phyloP scores from a whole-genome alignment of 371 early-diverging fungal species.

The Mucor mucedo region DNA sequence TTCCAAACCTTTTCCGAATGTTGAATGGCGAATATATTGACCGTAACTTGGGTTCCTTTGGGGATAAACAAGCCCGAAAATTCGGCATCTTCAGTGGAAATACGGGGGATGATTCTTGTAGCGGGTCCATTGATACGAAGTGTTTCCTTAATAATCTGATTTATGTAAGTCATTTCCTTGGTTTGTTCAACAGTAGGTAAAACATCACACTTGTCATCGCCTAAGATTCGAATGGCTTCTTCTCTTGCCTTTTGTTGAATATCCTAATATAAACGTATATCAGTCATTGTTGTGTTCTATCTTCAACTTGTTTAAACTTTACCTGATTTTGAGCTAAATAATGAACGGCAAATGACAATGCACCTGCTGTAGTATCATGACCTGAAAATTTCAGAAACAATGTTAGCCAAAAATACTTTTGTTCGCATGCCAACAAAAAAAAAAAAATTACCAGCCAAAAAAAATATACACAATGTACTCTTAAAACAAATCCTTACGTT shows the following conservation, averaged over 20 bases:
- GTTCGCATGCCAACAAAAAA: conserved; percentile 18
- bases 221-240: conserved; percentile 56
- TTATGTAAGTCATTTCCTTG: conserved; percentile 47
- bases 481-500: conserved; percentile 21
- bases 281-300: not conserved
- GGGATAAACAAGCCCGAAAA: conserved; percentile 45
- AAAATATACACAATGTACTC: conserved; percentile 28
- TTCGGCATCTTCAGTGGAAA: conserved; percentile 30
- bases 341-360: conserved; percentile 44
- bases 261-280: conserved; percentile 16
- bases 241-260: conserved; percentile 53
- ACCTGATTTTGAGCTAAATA: conserved; percentile 49
- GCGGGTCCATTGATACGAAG: conserved; percentile 50
- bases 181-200: conserved; percentile 51
- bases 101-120: conserved; percentile 20
- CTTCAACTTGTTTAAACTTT: conserved; percentile 27
- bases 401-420: not conserved
- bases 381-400: conserved; percentile 32
- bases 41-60: conserved; percentile 39
- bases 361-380: conserved; percentile 60
- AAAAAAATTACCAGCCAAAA: conserved; percentile 28
- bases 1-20: conserved; percentile 26
- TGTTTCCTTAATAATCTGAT: conserved; percentile 47
- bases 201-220: conserved; percentile 42
- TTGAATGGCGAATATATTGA: conserved; percentile 44